Percentiles rank a stretch among this genome's conserved stretches.
Conservation (phyloP, 2,329 filamentous ascomycete genomes). For the Trichoderma polysporum region DNA sequence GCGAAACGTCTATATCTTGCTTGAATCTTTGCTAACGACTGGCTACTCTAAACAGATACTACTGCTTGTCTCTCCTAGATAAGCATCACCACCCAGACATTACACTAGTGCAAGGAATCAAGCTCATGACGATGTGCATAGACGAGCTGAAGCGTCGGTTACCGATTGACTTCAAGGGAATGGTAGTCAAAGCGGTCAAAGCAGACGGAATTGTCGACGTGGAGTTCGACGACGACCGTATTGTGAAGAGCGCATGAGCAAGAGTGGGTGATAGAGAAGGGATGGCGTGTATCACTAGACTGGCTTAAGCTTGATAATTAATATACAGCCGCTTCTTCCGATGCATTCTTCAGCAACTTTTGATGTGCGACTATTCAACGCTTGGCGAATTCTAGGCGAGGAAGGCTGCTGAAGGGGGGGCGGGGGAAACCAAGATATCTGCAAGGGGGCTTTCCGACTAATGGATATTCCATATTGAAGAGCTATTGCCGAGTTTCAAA, state of each 20-base stretch:
- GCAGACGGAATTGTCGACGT: slow-evolving; percentile 88
- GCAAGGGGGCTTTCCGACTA: not conserved
- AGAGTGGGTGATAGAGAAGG: slow-evolving; percentile 20
- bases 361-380: not conserved
- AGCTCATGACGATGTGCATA: slow-evolving; percentile 90
- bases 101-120: slow-evolving; percentile 81
- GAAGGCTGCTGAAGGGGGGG: not conserved
- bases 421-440: not conserved
- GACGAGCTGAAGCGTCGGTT: slow-evolving; percentile 96
- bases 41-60: slow-evolving; percentile 63
- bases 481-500: not conserved
- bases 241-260: slow-evolving; percentile 60
- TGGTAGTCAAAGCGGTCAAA: slow-evolving; percentile 89
- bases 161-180: slow-evolving; percentile 98
- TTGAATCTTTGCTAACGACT: not conserved
- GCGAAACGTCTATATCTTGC: not conserved
- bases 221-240: slow-evolving; percentile 78
- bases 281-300: slow-evolving; percentile 40
- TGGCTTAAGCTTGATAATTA: slow-evolving; percentile 21
- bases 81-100: slow-evolving; percentile 99
- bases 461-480: not conserved
- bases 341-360: not conserved
- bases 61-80: slow-evolving; percentile 95
- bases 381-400: not conserved
- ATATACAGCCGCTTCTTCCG: slow-evolving; percentile 8